Evolutionary conservation across 1,284 basidiomycete genomes (phyloP).

Genomic region (Wallemia ichthyophaga): DNA sequence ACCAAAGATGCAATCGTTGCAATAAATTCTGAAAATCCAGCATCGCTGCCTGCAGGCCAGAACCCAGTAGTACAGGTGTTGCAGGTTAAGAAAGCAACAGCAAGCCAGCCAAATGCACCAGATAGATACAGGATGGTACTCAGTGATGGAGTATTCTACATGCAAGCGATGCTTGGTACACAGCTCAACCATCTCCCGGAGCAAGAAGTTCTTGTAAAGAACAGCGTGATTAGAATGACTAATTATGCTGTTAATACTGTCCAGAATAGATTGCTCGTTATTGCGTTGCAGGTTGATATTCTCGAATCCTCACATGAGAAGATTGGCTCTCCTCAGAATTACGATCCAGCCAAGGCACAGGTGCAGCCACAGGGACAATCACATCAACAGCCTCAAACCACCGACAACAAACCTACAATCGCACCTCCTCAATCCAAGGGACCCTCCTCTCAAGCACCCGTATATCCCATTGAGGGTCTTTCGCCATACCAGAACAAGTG

Average conservation of each 20-base stretch:
- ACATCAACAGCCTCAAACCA: conserved; percentile 2
- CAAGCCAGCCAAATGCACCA: neutral
- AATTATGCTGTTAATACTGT: conserved; percentile 59
- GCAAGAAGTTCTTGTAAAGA: conserved; percentile 33
- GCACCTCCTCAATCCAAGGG: neutral
- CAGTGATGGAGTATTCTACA: conserved; percentile 44
- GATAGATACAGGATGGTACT: conserved; percentile 17
- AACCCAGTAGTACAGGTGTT: conserved; percentile 4
- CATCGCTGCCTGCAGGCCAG: neutral
- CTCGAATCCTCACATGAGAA: neutral
- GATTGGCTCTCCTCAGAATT: neutral
- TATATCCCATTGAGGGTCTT: conserved; percentile 72
- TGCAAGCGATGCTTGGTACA: conserved; percentile 84
- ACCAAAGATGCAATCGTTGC: neutral
- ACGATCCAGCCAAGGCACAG: conserved; percentile 5
- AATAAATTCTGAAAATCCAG: neutral
- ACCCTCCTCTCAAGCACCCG: conserved; percentile 15
- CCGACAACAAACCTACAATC: neutral
- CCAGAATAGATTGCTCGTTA: conserved; percentile 44
- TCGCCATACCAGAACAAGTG: conserved; percentile 96
- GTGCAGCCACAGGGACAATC: conserved; percentile 2
- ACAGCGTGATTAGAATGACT: conserved; percentile 40
- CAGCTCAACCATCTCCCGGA: conserved; percentile 54
- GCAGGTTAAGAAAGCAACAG: conserved; percentile 4
- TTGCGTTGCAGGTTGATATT: neutral